Percentiles rank a stretch among this genome's conserved stretches.
Evolutionary conservation across 2,329 filamentous ascomycete genomes (phyloP).

Genomic region (Microcera coccophila): DNA sequence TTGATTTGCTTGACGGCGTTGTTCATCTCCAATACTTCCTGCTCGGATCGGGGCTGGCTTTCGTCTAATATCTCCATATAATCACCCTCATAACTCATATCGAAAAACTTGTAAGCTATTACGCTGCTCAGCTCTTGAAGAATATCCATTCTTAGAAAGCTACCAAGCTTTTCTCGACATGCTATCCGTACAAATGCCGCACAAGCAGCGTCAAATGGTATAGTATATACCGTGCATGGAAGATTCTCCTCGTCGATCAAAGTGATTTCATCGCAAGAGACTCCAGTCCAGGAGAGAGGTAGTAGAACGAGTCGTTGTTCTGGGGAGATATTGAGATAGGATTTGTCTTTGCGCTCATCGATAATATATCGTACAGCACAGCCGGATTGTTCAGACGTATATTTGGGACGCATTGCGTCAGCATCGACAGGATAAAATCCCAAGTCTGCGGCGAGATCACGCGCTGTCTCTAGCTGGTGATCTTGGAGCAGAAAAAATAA

Average conservation of each 20-base stretch:
- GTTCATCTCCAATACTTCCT: constrained; percentile 1
- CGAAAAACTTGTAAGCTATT: constrained; percentile 1
- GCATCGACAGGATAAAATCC: background rate
- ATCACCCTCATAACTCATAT: constrained; percentile 6
- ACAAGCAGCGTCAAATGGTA: constrained; percentile 1
- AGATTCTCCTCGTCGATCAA: background rate
- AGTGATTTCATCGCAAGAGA: background rate
- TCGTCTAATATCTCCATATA: constrained; percentile 1
- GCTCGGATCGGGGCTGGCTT: constrained; percentile 3
- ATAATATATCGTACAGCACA: background rate
- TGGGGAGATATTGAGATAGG: background rate
- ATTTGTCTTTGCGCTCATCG: background rate
- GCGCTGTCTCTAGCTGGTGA: background rate
- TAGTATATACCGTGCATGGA: constrained; percentile 2
- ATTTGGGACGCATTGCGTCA: background rate
- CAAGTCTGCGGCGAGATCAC: background rate
- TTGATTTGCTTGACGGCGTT: constrained; percentile 1
- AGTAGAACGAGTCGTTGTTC: constrained; percentile 1
- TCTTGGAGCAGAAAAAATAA: constrained; percentile 4
- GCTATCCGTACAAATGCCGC: constrained; percentile 4
- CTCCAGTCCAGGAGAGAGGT: constrained; percentile 4
- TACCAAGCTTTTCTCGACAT: background rate
- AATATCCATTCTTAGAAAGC: background rate
- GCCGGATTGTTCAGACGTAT: constrained; percentile 1
- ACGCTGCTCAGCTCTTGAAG: background rate